These are phyloP conservation scores for Cerrena zonata DNA, from an alignment of 1,284 basidiomycete genomes.

Conservation along the genomic window DNA sequence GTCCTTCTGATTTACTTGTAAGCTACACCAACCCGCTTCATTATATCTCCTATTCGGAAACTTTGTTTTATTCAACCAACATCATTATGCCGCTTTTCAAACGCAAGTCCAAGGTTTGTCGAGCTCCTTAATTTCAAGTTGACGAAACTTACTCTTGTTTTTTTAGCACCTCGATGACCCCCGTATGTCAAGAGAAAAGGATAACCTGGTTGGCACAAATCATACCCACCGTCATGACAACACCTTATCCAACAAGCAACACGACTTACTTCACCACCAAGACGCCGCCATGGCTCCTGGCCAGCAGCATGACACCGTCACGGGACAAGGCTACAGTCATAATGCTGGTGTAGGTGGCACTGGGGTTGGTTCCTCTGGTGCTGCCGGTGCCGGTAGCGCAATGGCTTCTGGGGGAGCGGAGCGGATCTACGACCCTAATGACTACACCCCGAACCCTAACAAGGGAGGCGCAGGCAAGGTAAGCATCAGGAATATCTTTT, in stretches of 20 bases:
- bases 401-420: too few species aligned
- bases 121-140: background rate
- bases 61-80: too few species aligned
- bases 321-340: too few species aligned
- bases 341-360: too few species aligned
- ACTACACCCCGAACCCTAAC: background rate
- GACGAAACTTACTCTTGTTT: background rate
- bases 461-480: background rate
- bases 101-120: conserved; percentile 14
- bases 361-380: too few species aligned
- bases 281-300: too few species aligned
- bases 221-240: background rate
- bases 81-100: conserved; percentile 15
- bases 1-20: too few species aligned
- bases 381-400: too few species aligned
- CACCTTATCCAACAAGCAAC: background rate
- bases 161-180: background rate
- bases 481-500: background rate
- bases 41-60: too few species aligned
- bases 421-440: too few species aligned
- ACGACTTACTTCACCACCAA: background rate
- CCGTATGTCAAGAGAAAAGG: background rate
- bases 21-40: too few species aligned
- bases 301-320: background rate
- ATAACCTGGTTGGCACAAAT: background rate